phyloP scores from a whole-genome alignment of 164 flowering plant species.

The Vitis riparia region DNA sequence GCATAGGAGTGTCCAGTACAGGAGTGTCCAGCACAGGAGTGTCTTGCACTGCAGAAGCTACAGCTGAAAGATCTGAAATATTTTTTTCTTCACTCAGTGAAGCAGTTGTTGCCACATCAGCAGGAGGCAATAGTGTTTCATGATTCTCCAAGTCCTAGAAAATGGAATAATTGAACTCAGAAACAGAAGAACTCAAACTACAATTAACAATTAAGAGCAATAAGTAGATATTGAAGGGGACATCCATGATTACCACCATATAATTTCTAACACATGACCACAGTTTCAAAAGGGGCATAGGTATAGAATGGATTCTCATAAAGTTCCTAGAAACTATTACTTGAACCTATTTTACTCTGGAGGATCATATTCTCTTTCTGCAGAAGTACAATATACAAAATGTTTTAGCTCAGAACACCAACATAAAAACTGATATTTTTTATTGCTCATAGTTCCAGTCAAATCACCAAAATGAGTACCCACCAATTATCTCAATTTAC shows the following conservation, averaged over 20 bases:
- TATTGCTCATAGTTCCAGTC: background rate
- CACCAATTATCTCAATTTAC: background rate
- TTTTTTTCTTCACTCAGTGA: constrained; percentile 20
- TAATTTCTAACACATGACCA: too few relatives aligned
- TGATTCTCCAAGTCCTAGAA: constrained; percentile 23
- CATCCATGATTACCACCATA: too few relatives aligned
- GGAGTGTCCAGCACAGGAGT: constrained; percentile 43
- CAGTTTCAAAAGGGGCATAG: too few relatives aligned
- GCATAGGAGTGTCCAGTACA: constrained; percentile 33
- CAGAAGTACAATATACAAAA: too few relatives aligned
- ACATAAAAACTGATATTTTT: background rate
- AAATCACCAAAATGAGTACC: background rate
- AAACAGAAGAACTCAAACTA: background rate
- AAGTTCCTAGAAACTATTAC: too few relatives aligned
- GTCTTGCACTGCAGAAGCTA: constrained; percentile 18
- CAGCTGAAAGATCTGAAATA: constrained; percentile 23
- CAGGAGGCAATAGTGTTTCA: constrained; percentile 20
- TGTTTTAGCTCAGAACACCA: too few relatives aligned
- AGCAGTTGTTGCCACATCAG: constrained; percentile 24
- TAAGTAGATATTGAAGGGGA: background rate
- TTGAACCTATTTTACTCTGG: too few relatives aligned
- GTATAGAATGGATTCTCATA: too few relatives aligned
- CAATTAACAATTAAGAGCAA: background rate
- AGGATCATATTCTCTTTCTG: background rate
- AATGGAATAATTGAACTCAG: constrained; percentile 1